A percentile compares a stretch with the other conserved stretches of the same genome.
Evolutionary conservation across 257 asterid species (phyloP).

Genomic region (Lycium ferocissimum): DNA sequence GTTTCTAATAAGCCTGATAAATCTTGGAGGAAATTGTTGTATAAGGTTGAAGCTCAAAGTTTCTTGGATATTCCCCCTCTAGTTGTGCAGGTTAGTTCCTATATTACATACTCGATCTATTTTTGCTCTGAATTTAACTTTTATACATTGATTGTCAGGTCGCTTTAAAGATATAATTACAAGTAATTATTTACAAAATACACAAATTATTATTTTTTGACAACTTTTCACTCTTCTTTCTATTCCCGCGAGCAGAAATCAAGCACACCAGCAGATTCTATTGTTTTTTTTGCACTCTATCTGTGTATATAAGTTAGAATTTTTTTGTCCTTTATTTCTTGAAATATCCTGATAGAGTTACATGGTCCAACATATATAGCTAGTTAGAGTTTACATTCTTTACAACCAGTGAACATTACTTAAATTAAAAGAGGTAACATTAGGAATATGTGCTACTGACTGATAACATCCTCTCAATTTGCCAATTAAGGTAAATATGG

Average conservation of each 20-base stretch:
- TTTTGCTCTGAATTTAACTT: not conserved
- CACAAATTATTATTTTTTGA: not conserved
- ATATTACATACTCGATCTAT: not conserved
- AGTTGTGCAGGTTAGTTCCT: slow-evolving; percentile 64
- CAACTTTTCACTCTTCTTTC: not conserved
- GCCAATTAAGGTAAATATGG: slow-evolving; percentile 21
- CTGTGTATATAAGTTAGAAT: not conserved
- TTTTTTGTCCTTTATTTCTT: not conserved
- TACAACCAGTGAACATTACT: not conserved
- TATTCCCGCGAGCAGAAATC: too few species aligned
- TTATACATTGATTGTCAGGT: not conserved
- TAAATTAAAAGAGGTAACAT: not conserved
- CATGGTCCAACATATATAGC: not conserved
- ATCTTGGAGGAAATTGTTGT: slow-evolving; percentile 67
- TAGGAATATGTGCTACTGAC: not conserved
- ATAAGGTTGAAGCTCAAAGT: slow-evolving; percentile 56
- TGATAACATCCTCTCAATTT: not conserved
- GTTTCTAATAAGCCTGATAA: slow-evolving; percentile 60
- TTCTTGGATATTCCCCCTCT: slow-evolving; percentile 86
- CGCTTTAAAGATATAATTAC: not conserved
- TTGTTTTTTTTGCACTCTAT: not conserved
- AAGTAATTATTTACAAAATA: not conserved
- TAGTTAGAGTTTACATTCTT: not conserved
- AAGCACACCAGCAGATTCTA: not conserved
- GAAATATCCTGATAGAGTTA: not conserved